Evolutionary conservation across 208 protist species (phyloP).

Genomic region (Wallacemonas sp.): DNA sequence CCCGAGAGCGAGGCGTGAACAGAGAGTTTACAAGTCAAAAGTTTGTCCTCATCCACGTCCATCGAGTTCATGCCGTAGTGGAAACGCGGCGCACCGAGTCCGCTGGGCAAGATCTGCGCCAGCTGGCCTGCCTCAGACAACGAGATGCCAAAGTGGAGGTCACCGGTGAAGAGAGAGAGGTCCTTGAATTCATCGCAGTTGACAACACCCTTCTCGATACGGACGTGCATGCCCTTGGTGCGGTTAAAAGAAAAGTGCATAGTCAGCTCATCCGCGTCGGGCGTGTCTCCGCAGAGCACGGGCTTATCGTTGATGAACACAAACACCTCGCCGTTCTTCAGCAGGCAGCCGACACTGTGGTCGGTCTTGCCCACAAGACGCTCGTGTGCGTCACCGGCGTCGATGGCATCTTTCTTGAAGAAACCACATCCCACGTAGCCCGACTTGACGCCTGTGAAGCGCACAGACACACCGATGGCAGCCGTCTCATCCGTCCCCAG

Average conservation of each 20-base stretch:
- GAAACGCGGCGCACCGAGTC: neutral
- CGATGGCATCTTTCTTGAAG: neutral
- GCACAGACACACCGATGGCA: neutral
- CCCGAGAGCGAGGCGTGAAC: neutral
- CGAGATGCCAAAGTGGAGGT: conserved; percentile 1
- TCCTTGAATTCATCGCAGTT: neutral
- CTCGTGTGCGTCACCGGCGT: neutral
- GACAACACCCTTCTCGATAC: neutral
- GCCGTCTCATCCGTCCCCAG: neutral
- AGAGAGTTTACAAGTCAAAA: neutral
- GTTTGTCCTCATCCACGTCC: neutral
- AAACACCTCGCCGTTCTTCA: neutral
- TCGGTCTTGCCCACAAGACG: neutral
- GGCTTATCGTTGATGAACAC: neutral
- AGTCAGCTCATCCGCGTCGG: neutral
- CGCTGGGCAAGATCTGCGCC: neutral
- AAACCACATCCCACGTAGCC: neutral
- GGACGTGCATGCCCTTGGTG: neutral
- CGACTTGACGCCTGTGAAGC: neutral
- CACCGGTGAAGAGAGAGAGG: neutral
- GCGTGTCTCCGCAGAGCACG: neutral
- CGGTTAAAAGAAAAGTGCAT: conserved; percentile 2
- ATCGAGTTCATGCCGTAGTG: neutral
- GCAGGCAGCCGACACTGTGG: neutral
- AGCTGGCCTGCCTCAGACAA: neutral